These are phyloP conservation scores for Rhodotorula mucilaginosa DNA, from an alignment of 1,284 basidiomycete species.

Conservation along the genomic window DNA sequence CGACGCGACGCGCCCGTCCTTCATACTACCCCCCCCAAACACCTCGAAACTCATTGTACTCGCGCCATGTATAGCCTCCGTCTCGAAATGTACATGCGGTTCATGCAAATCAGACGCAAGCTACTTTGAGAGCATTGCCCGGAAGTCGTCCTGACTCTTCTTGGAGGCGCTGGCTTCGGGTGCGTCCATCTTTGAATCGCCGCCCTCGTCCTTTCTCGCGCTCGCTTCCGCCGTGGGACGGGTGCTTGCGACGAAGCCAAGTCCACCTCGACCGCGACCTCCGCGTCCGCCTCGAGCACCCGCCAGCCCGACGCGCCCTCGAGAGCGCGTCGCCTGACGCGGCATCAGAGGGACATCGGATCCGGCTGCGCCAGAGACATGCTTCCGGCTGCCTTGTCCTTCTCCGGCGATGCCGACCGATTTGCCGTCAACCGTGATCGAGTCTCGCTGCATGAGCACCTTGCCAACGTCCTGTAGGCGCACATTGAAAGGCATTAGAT, in stretches of 20 bases:
- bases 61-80: too few species aligned
- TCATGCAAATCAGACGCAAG: background rate
- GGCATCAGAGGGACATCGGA: slow-evolving; percentile 25
- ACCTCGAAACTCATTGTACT: too few species aligned
- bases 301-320: slow-evolving; percentile 29
- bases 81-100: too few species aligned
- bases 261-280: slow-evolving; percentile 7
- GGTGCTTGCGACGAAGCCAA: background rate
- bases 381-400: slow-evolving; percentile 11
- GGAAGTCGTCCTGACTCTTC: slow-evolving; percentile 37
- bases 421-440: slow-evolving; percentile 22
- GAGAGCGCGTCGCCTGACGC: slow-evolving; percentile 23
- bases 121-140: slow-evolving; percentile 32
- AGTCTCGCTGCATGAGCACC: slow-evolving; percentile 59
- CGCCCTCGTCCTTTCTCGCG: background rate
- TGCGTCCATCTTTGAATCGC: background rate
- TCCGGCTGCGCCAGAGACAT: background rate
- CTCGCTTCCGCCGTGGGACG: background rate
- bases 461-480: slow-evolving; percentile 68
- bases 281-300: slow-evolving; percentile 23
- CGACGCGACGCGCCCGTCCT: too few species aligned
- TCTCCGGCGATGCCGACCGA: slow-evolving; percentile 26
- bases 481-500: background rate
- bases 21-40: too few species aligned
- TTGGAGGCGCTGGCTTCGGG: background rate